Evolutionary conservation across 306 rosid genomes (phyloP).

Genomic region (Begonia peltatifolia): DNA sequence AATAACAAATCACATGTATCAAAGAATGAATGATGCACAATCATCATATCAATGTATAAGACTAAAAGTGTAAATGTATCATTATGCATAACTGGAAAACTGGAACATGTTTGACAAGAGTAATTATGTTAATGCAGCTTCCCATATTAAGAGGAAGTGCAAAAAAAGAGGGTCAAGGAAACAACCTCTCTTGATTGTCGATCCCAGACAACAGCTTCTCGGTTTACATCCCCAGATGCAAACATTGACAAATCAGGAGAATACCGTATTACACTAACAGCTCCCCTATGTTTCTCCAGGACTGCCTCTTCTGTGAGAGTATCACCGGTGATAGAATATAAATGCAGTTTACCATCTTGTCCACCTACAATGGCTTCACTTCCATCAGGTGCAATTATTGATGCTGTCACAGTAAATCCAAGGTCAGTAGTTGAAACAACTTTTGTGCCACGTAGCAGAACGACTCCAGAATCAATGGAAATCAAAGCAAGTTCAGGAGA

Average conservation of each 20-base stretch:
- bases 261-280: conserved; percentile 67
- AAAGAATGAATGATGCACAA: no score
- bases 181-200: conserved; percentile 55
- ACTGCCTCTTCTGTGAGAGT: conserved; percentile 68
- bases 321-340: conserved; percentile 58
- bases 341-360: conserved; percentile 76
- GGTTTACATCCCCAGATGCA: conserved; percentile 92
- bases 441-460: conserved; percentile 60
- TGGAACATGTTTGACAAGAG: no score
- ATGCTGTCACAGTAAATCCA: conserved; percentile 77
- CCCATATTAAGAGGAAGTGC: neutral
- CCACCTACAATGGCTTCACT: conserved; percentile 90
- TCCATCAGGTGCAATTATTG: conserved; percentile 79
- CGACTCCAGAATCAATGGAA: conserved; percentile 73
- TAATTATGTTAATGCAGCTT: neutral
- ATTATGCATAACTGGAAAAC: no score
- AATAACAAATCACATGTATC: no score
- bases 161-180: conserved; percentile 3
- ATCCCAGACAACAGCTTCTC: conserved; percentile 94
- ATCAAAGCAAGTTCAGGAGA: conserved; percentile 78
- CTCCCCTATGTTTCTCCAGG: conserved; percentile 89
- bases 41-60: no score
- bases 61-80: no score
- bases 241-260: conserved; percentile 90
- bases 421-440: conserved; percentile 66